Evolutionary conservation across 768 basidiomycete genomes (phyloP).

Genomic region (Coprinellus aureogranulatus): DNA sequence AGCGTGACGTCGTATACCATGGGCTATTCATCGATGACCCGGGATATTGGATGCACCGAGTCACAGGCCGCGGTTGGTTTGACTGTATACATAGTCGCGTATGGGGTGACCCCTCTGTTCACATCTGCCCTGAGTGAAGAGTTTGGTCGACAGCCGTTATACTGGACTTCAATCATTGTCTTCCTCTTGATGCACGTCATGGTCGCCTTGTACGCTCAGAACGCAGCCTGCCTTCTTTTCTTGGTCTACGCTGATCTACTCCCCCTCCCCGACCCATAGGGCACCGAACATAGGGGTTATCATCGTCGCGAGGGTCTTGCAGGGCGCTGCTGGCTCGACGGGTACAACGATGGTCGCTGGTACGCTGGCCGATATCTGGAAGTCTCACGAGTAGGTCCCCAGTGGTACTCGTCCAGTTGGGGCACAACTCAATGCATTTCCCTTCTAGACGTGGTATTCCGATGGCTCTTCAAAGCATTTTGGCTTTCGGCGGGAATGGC

Average conservation of each 20-base stretch:
- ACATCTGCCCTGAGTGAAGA: constrained; percentile 73
- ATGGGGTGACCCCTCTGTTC: constrained; percentile 60
- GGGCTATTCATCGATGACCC: constrained; percentile 58
- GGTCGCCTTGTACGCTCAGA: constrained; percentile 40
- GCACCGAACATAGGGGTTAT: constrained; percentile 54
- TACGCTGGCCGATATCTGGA: constrained; percentile 67
- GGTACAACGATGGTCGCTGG: constrained; percentile 70
- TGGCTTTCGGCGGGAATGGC: constrained; percentile 59
- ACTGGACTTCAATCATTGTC: constrained; percentile 47
- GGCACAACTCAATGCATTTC: not conserved
- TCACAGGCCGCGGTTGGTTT: constrained; percentile 49
- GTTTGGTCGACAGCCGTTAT: constrained; percentile 63
- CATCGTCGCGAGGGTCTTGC: constrained; percentile 54
- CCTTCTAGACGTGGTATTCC: constrained; percentile 65
- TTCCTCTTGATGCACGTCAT: constrained; percentile 52
- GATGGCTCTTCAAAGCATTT: constrained; percentile 66
- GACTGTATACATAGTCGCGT: constrained; percentile 57
- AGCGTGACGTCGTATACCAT: constrained; percentile 52
- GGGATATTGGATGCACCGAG: constrained; percentile 42
- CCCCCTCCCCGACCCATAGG: constrained; percentile 17
- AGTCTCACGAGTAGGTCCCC: constrained; percentile 46
- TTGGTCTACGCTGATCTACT: constrained; percentile 3
- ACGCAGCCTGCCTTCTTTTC: constrained; percentile 11
- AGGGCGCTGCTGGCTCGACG: constrained; percentile 67
- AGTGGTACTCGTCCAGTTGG: not conserved